Conservation (phyloP, 2,329 filamentous ascomycete species). For the Fusarium continuum region DNA sequence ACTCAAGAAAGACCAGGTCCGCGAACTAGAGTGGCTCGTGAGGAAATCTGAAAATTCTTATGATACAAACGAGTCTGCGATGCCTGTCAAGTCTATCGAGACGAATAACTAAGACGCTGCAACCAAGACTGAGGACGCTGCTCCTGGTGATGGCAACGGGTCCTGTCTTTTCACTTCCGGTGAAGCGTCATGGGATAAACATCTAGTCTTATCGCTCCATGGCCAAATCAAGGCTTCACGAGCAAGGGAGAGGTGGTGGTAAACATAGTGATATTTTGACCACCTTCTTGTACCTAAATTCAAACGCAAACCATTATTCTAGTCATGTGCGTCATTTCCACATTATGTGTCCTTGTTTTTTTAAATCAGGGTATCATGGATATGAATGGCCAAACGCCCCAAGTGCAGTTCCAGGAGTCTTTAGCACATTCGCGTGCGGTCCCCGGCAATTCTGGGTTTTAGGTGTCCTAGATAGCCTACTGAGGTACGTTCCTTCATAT, state of each 20-base stretch:
- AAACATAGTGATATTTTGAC: neutral
- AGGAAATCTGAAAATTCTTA: slow-evolving; percentile 30
- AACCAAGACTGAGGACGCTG: neutral
- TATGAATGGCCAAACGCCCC: slow-evolving; percentile 25
- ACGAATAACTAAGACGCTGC: neutral
- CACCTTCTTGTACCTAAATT: neutral
- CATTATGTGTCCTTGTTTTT: slow-evolving; percentile 27
- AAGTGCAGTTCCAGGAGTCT: slow-evolving; percentile 5
- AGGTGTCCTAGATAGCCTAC: neutral
- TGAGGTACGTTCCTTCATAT: neutral
- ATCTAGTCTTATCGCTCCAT: neutral
- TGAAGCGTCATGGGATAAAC: neutral
- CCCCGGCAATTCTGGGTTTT: neutral
- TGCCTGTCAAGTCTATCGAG: neutral
- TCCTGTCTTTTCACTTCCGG: neutral
- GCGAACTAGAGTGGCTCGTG: slow-evolving; percentile 59
- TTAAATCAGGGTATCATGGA: slow-evolving; percentile 40
- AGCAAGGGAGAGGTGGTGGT: neutral
- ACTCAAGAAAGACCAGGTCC: slow-evolving; percentile 59
- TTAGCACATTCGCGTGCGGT: neutral
- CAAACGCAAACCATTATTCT: slow-evolving; percentile 26
- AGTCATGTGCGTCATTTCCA: slow-evolving; percentile 39
- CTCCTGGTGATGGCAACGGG: neutral
- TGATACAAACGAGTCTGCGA: neutral
- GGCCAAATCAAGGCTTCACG: neutral